phyloP scores from a whole-genome alignment of 163 green algal genomes.

The Prototheca wickerhamii region DNA sequence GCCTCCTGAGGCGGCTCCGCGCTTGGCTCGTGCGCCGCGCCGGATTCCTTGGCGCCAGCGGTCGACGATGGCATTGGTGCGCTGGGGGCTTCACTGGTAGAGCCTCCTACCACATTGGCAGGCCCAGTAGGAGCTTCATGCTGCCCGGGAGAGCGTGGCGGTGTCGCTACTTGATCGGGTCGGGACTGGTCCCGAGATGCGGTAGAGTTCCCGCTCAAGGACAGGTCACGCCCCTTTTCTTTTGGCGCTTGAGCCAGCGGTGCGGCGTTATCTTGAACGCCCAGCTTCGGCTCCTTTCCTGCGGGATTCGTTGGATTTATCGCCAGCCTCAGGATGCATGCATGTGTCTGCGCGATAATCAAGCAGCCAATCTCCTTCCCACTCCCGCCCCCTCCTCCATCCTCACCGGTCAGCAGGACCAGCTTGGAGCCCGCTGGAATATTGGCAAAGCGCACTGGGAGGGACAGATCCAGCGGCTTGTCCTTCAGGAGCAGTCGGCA shows the following conservation, averaged over 20 bases:
- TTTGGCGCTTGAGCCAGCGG: neutral
- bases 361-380: too few species aligned
- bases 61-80: neutral
- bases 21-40: too few species aligned
- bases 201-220: neutral
- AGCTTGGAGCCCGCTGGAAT: conserved; percentile 30
- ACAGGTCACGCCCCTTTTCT: neutral
- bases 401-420: conserved; percentile 27
- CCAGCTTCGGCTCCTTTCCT: conserved; percentile 13
- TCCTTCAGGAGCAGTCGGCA: conserved; percentile 26
- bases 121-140: too few species aligned
- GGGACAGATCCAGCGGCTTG: conserved; percentile 26
- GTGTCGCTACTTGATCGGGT: too few species aligned
- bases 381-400: neutral
- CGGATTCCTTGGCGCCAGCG: neutral
- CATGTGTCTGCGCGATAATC: neutral
- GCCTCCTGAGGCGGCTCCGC: neutral
- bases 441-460: conserved; percentile 37
- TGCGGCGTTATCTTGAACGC: neutral
- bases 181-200: too few species aligned
- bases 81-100: neutral
- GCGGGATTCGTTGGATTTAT: neutral
- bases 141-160: too few species aligned
- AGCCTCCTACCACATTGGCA: too few species aligned
- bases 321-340: neutral